Conservation (phyloP, 805 yeast genomes). For the Candida boidinii region DNA sequence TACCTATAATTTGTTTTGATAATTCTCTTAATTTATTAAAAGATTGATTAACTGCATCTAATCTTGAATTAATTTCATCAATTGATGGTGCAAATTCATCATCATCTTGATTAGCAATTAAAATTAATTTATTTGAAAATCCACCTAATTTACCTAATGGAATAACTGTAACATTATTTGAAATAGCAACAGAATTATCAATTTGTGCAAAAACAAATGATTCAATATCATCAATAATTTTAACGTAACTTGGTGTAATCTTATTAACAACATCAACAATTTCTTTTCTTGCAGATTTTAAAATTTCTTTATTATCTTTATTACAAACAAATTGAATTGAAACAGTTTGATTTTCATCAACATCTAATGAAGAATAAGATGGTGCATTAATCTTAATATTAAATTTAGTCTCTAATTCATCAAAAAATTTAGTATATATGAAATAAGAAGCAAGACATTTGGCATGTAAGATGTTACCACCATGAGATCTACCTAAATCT, state of each 20-base stretch:
- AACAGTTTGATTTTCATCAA: slow-evolving; percentile 33
- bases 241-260: slow-evolving; percentile 59
- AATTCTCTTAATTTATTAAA: slow-evolving; percentile 52
- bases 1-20: slow-evolving; percentile 43
- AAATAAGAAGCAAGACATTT: slow-evolving; percentile 64
- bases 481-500: slow-evolving; percentile 86
- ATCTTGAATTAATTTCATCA: slow-evolving; percentile 46
- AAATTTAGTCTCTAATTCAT: slow-evolving; percentile 30
- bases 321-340: slow-evolving; percentile 54
- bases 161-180: slow-evolving; percentile 45
- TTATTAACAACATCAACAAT: slow-evolving; percentile 68
- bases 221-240: slow-evolving; percentile 56
- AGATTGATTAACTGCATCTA: slow-evolving; percentile 44
- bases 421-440: slow-evolving; percentile 38
- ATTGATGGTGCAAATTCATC: slow-evolving; percentile 70
- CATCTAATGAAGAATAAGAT: slow-evolving; percentile 33
- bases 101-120: slow-evolving; percentile 43
- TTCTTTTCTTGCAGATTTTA: slow-evolving; percentile 57
- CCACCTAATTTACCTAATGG: slow-evolving; percentile 45
- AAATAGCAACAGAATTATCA: slow-evolving; percentile 32
- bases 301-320: slow-evolving; percentile 34
- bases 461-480: slow-evolving; percentile 71
- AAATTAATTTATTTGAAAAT: slow-evolving; percentile 37
- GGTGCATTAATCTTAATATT: slow-evolving; percentile 42
- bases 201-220: slow-evolving; percentile 45